Evolutionary conservation across 2,329 filamentous ascomycete genomes (phyloP).

Genomic region (Ophiosphaerella herpotricha): DNA sequence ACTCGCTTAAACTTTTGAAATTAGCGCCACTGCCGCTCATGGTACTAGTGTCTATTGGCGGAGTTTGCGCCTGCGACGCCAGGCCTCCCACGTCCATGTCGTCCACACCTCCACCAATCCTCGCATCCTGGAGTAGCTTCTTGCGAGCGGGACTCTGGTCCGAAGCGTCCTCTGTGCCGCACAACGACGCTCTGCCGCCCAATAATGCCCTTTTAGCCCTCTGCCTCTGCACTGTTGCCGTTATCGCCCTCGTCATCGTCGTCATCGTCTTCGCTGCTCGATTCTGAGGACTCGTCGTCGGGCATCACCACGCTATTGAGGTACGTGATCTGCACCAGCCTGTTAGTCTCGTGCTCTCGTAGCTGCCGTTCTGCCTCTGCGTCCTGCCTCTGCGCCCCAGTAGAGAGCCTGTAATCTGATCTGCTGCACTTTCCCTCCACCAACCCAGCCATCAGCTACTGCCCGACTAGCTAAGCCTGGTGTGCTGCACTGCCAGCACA

Average conservation of each 20-base stretch:
- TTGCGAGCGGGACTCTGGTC: background rate
- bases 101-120: conserved; percentile 24
- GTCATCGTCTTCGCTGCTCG: conserved; percentile 34
- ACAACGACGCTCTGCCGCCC: conserved; percentile 15
- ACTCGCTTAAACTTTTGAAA: conserved; percentile 23
- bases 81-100: conserved; percentile 13
- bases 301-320: conserved; percentile 58
- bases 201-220: background rate
- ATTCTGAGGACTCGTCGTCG: conserved; percentile 45
- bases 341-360: conserved; percentile 26
- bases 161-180: conserved; percentile 17
- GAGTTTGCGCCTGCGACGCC: conserved; percentile 19
- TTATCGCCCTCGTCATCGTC: conserved; percentile 24
- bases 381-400: background rate
- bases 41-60: conserved; percentile 31
- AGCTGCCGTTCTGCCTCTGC: conserved; percentile 3
- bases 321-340: conserved; percentile 51
- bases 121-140: background rate
- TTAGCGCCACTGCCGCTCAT: conserved; percentile 22
- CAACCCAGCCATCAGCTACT: conserved; percentile 16
- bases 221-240: conserved; percentile 23
- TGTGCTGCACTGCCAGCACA: conserved; percentile 44
- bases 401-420: conserved; percentile 10
- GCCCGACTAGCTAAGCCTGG: conserved; percentile 24
- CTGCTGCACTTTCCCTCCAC: conserved; percentile 12